A percentile compares a stretch with the other conserved stretches of the same genome.
Evolutionary conservation across 2,329 filamentous ascomycete genomes (phyloP).

Genomic region (Ophiocordyceps polyrhachis-furcata): DNA sequence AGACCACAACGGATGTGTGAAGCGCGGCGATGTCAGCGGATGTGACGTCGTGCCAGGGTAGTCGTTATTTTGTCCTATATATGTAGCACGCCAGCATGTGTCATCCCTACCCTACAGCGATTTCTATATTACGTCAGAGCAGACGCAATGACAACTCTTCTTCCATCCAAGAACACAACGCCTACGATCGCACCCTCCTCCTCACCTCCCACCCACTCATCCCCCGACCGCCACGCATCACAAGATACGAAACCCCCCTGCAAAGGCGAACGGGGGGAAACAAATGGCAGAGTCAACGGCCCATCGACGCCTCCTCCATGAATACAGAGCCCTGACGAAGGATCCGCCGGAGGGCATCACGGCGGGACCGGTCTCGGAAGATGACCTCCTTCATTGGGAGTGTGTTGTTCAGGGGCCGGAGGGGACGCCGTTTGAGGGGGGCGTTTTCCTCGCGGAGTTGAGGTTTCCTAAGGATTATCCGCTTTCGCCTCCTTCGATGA

Average conservation of each 20-base stretch:
- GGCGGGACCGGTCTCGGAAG: constrained; percentile 79
- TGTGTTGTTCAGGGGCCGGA: constrained; percentile 90
- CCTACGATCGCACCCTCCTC: too few relatives aligned
- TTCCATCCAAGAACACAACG: too few relatives aligned
- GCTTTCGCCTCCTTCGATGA: constrained; percentile 90
- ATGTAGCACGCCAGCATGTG: too few relatives aligned
- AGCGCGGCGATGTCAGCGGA: constrained; percentile 1
- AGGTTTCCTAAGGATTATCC: constrained; percentile 94
- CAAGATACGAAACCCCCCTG: not conserved
- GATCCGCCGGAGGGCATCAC: constrained; percentile 97
- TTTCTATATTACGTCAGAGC: too few relatives aligned
- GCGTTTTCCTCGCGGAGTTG: constrained; percentile 85
- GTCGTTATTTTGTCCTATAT: not conserved
- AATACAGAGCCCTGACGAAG: constrained; percentile 86
- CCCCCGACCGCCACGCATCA: not conserved
- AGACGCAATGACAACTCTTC: too few relatives aligned
- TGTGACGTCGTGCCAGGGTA: not conserved
- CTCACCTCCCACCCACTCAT: too few relatives aligned
- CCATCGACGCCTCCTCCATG: constrained; percentile 73
- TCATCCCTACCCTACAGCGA: too few relatives aligned
- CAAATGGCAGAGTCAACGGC: constrained; percentile 41
- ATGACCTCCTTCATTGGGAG: constrained; percentile 93
- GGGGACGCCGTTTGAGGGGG: constrained; percentile 88
- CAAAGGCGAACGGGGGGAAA: not conserved
- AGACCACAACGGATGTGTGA: constrained; percentile 6